Evolutionary conservation across 2,329 filamentous ascomycete species (phyloP), one percentile per base, ranked within the genome.

Genomic region (Aspergillus candidus): DNA sequence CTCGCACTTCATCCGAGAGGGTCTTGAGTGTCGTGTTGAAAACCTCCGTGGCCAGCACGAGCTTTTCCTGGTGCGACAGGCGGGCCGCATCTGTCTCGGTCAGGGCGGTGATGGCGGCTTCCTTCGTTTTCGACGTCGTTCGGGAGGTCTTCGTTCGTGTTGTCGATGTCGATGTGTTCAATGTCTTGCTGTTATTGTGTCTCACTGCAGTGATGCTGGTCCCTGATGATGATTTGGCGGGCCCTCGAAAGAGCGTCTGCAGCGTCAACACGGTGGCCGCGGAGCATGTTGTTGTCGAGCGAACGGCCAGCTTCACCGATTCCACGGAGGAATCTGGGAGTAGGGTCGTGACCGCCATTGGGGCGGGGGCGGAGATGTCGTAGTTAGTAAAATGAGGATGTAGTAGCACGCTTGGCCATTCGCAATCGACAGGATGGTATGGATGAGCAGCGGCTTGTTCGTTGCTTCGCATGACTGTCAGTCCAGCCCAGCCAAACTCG

Each of bases 201-300:
- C 53, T 59, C 17, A 49, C 36, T 31, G 46, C 46, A 14, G 51
- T 43, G 33, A 45, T 47, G 40, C 57, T 54, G 33, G 46, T 46
- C 29, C 61, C 62, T 32, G 49, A 12, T 13, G 40, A 34, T 15
- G 48, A 35, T 43, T 58, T 59, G 35, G 56, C 43, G 18, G 57
- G 17, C 22, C 53, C 52, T 47, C 63, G 60, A 43, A 71, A 61
- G 36, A 71, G 62, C 40, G 58, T 60, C 54, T 68, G 64, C 49
- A 70, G 61, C 40, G 65, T 60, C 44, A 60, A 54, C 40, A 70
- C 60, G 11, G 67, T 71, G 37, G 61, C 59, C 47, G 59, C 56
- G 35, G 76, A 78, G 63, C 78, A 82, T 53, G 72, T 79, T 37
- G 73, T 65, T 11, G 71, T 70, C 42, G 73, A 77, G 49, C 73